Percentiles rank a stretch among this genome's conserved stretches.
These are phyloP conservation scores for Sporormia fimetaria DNA, from an alignment of 495 filamentous ascomycete species.

Conservation along the genomic window DNA sequence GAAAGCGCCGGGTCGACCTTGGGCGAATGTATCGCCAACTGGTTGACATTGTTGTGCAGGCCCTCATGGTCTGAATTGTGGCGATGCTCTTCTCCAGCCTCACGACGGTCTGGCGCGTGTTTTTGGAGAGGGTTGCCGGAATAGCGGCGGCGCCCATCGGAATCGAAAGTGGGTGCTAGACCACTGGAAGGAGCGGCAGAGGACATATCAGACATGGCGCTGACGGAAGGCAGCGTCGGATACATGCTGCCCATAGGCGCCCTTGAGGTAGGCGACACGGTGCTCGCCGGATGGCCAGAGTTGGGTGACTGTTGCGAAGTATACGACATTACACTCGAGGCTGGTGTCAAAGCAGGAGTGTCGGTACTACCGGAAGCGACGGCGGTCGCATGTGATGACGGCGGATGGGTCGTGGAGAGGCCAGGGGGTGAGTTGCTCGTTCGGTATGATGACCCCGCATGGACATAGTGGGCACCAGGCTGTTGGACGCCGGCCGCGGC, in stretches of 20 bases:
- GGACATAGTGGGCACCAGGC: slow-evolving; percentile 53
- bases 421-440: slow-evolving; percentile 60
- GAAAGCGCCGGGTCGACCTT: slow-evolving; percentile 25
- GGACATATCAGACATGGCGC: slow-evolving; percentile 43
- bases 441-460: slow-evolving; percentile 50
- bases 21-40: slow-evolving; percentile 24
- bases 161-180: slow-evolving; percentile 69
- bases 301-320: slow-evolving; percentile 67
- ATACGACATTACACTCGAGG: slow-evolving; percentile 77
- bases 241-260: slow-evolving; percentile 50
- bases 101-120: slow-evolving; percentile 33
- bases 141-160: slow-evolving; percentile 71
- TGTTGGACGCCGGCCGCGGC: slow-evolving; percentile 64
- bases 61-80: slow-evolving; percentile 20
- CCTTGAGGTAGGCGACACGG: slow-evolving; percentile 42
- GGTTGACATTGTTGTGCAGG: slow-evolving; percentile 23
- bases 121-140: slow-evolving; percentile 81
- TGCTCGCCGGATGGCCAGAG: slow-evolving; percentile 49
- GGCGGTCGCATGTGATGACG: slow-evolving; percentile 43
- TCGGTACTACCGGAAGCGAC: slow-evolving; percentile 43
- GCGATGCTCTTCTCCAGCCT: slow-evolving; percentile 15
- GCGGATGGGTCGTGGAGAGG: slow-evolving; percentile 6
- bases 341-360: slow-evolving; percentile 81
- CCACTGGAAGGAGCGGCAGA: slow-evolving; percentile 60
- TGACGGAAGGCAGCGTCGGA: slow-evolving; percentile 69